A percentile compares a stretch with the other conserved stretches of the same genome.
phyloP scores from a whole-genome alignment of 1,284 basidiomycete species.

The Spongiforma sp. region DNA sequence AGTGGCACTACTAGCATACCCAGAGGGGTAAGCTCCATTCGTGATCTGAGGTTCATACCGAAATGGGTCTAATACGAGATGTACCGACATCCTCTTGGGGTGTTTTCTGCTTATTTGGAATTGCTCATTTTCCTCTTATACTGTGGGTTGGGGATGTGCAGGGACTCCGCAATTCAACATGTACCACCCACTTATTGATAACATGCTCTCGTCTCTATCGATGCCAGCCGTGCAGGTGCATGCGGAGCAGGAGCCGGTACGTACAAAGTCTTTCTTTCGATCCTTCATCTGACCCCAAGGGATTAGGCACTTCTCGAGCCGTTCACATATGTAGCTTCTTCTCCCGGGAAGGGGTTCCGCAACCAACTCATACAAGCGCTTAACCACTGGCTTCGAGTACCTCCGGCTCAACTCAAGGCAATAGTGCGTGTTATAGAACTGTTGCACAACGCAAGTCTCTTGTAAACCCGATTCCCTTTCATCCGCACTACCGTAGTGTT shows the following conservation, averaged over 20 bases:
- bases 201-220: constrained; percentile 27
- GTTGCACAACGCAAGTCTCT: constrained; percentile 91
- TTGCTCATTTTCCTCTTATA: constrained; percentile 16
- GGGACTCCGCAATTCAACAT: constrained; percentile 17
- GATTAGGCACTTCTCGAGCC: constrained; percentile 78
- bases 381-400: constrained; percentile 90
- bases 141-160: background rate
- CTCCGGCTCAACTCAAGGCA: constrained; percentile 68
- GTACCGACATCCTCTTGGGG: background rate
- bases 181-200: constrained; percentile 30
- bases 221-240: constrained; percentile 13
- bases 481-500: background rate
- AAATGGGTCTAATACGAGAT: constrained; percentile 9
- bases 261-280: constrained; percentile 1
- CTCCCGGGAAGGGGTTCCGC: constrained; percentile 95
- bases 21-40: no score
- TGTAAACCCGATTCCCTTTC: constrained; percentile 15
- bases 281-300: background rate
- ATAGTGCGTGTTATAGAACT: constrained; percentile 87
- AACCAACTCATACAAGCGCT: constrained; percentile 91
- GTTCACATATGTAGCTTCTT: constrained; percentile 84
- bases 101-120: constrained; percentile 8
- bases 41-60: constrained; percentile 7
- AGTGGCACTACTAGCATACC: constrained; percentile 7
- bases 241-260: constrained; percentile 25